Evolutionary conservation across 2,329 filamentous ascomycete species (phyloP), one percentile per base, ranked within the genome.

Genomic region (Mycosphaerelloides madeirae): DNA sequence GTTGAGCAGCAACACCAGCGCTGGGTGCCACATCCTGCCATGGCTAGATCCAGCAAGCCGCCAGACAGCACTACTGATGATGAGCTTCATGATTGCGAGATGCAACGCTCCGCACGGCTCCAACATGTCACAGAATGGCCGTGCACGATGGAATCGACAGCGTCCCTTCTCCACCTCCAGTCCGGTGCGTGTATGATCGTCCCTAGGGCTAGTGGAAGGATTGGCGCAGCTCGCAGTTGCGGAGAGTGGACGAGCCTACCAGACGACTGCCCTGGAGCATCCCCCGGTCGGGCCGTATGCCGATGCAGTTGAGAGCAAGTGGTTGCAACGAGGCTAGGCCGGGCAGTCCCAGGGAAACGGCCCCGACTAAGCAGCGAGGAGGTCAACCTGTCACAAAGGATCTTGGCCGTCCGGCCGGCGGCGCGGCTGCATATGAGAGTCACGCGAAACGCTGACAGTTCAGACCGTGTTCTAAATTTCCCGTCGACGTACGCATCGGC

Each of bases 371-470:
- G 45, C 46, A 49, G 29, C 37, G 40, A 45, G 19, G 19, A 19
- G 52, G 48, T 45, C 38, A 45, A 60, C 55, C 55, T 54, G 55
- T 61, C 56, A 60, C 59, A 60, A 60, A 61, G 44, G 19, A 14
- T 35, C 33, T 19, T 12, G 6, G 19, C 42, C 50, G 49, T 25
- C 22, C 54, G 51, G 54, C 41, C 43, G 38, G 28, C 44, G 43
- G 45, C 38, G 49, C 54, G 49, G 44, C 45, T 50, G 52, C 49
- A 55, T 54, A 32, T 33, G 48, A 34, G 34, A 50, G 56, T 58
- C 57, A 59, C 55, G 56, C 56, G 57, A 58, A 59, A 50, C 43
- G 56, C 49, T 58, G 57, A 60, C 56, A 59, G 53, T 52, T 59
- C 47, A 41, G 28, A 25, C 22, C 35, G 43, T 38, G 42, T 31